Evolutionary conservation across 225 moss, liverwort and hornwort genomes (phyloP), one percentile per base, ranked within the genome.

Genomic region (Marchantia paleacea): DNA sequence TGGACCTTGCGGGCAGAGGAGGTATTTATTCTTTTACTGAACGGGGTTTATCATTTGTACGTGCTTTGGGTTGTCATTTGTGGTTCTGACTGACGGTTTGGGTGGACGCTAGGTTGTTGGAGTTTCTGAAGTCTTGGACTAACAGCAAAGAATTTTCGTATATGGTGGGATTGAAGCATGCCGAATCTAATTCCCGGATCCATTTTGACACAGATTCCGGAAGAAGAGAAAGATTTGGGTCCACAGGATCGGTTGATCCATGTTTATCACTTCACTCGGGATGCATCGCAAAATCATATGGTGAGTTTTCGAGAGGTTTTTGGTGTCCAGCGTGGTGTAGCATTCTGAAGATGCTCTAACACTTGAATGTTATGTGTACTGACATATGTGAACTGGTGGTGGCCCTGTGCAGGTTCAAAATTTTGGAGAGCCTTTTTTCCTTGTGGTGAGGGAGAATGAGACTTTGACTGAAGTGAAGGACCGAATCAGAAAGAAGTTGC

Each of bases 1-100:
- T 97, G 97, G 97, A 97, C 97, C 16, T 80, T 97, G 81, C 90
- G 97, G 83, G 97, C 97, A 48, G 97, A 97, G 83, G 97, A 97
- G 95, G 97, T 97, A 67, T 4, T 30, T 30, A 8, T 3, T 48
- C 49, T 5, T 48, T 15, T 62, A 39, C 24, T n/a, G 11, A 18
- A 20, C 9, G 28, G 50, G 0, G 6, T 48, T 50, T 72, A 0
- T 16, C 1, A 73, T 55, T 75, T 24, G 13, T 9, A 13, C 30
- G 29, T 47, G 4, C 11, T 48, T 7, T 19, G 8, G n/a, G 52
- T 52, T 52, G 73, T 74, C 15, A 31, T 52, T 12, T 7, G 10
- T 22, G 12, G n/a, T 39, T 39, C 39, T 39, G 31, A 7, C 28
- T 31, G 19, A n/a, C 10, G 68, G 24, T 68, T 68, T 28, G 28